These are phyloP conservation scores for Lepidium africanum DNA, from an alignment of 345 rosid genomes.

Conservation along the genomic window DNA sequence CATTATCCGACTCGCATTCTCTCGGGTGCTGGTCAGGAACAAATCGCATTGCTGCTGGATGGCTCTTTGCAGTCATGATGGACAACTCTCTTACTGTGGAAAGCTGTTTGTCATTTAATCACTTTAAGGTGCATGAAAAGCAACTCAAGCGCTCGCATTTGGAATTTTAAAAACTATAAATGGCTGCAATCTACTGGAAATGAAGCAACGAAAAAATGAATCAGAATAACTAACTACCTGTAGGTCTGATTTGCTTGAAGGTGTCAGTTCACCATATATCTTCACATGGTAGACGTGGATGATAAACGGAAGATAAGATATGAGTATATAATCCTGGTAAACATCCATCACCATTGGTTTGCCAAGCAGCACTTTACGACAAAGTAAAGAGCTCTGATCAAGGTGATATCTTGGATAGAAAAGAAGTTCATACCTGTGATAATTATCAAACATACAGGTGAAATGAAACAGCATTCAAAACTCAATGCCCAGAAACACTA, in stretches of 20 bases:
- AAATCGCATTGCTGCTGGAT: constrained; percentile 99
- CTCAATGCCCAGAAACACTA: not conserved
- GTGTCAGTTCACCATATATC: constrained; percentile 68
- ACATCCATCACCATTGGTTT: constrained; percentile 98
- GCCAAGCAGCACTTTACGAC: constrained; percentile 77
- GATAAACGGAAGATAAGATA: constrained; percentile 84
- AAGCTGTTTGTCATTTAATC: constrained; percentile 99
- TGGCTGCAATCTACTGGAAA: constrained; percentile 4
- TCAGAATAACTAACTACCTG: constrained; percentile 51
- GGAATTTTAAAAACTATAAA: not conserved
- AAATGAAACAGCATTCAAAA: not conserved
- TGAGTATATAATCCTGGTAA: constrained; percentile 75
- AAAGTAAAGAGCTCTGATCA: constrained; percentile 86
- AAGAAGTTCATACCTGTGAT: constrained; percentile 80
- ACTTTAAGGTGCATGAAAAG: constrained; percentile 74
- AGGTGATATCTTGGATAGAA: constrained; percentile 97
- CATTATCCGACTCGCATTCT: constrained; percentile 39
- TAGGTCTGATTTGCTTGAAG: constrained; percentile 63
- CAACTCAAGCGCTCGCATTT: constrained; percentile 23
- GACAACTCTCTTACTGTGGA: constrained; percentile 99
- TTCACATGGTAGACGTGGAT: constrained; percentile 86
- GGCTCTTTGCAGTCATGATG: constrained; percentile 99
- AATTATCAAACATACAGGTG: constrained; percentile 1
- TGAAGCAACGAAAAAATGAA: not conserved
- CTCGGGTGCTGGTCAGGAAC: constrained; percentile 78